A percentile compares a stretch with the other conserved stretches of the same genome.
phyloP scores from a whole-genome alignment of 179 eudicot species.

The Amaranthus tricolor region DNA sequence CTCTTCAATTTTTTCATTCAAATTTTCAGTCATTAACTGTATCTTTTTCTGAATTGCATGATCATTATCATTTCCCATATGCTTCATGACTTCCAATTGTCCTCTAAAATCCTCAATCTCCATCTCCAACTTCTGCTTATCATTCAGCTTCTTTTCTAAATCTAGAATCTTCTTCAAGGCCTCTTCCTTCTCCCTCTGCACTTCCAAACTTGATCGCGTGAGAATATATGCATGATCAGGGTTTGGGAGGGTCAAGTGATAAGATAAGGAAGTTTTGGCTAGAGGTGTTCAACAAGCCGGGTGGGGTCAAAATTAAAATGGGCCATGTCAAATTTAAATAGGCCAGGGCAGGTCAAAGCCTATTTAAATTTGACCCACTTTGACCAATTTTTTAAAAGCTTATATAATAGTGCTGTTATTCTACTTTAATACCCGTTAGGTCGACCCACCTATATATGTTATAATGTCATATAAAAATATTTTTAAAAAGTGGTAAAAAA shows the following conservation, averaged over 20 bases:
- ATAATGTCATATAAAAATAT: no score
- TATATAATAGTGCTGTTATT: no score
- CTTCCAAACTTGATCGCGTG: conserved; percentile 7
- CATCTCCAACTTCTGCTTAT: conserved; percentile 71
- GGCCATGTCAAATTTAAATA: background rate
- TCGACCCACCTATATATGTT: no score
- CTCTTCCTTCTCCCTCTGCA: conserved; percentile 86
- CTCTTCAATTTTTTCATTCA: conserved; percentile 49
- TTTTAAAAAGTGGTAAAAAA: no score
- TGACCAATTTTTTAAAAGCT: no score
- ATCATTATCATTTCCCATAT: conserved; percentile 70
- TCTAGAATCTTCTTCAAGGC: conserved; percentile 57
- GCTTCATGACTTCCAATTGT: conserved; percentile 72
- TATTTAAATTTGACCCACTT: no score
- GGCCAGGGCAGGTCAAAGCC: no score
- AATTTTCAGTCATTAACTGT: conserved; percentile 37
- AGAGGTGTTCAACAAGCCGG: background rate
- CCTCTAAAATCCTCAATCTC: conserved; percentile 83
- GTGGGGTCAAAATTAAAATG: background rate
- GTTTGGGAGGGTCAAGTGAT: no score
- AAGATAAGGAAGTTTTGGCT: no score
- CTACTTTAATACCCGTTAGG: no score
- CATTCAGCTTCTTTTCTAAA: conserved; percentile 68
- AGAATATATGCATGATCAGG: no score
- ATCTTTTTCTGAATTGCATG: conserved; percentile 51